Percentiles rank a stretch among this genome's conserved stretches.
These are phyloP conservation scores for Tilletia horrida DNA, from an alignment of 1,284 basidiomycete species.

Conservation along the genomic window DNA sequence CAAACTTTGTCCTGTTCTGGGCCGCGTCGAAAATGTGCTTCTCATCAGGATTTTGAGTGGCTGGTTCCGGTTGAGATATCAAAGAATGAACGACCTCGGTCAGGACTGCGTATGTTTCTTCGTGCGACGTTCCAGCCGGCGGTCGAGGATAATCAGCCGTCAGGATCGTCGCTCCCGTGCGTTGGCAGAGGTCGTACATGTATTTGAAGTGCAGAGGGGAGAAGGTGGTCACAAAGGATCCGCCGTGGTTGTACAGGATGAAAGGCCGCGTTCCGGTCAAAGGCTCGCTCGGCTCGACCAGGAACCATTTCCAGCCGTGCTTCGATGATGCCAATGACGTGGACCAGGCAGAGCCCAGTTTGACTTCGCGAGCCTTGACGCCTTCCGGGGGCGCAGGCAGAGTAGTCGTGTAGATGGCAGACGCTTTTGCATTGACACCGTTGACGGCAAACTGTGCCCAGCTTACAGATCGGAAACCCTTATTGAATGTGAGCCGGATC, in stretches of 20 bases:
- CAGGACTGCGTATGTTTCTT: slow-evolving; percentile 10
- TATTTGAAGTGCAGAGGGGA: neutral
- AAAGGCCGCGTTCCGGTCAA: neutral
- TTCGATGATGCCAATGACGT: neutral
- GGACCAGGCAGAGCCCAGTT: neutral
- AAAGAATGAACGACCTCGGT: neutral
- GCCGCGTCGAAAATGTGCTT: neutral
- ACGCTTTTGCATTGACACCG: neutral
- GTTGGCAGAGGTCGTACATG: slow-evolving; percentile 6
- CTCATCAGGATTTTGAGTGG: neutral
- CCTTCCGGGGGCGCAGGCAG: neutral
- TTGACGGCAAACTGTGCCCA: neutral
- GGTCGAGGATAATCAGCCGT: neutral
- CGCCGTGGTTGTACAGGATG: slow-evolving; percentile 8
- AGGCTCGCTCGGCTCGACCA: neutral
- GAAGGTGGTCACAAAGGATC: slow-evolving; percentile 1
- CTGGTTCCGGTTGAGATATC: neutral
- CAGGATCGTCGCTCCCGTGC: slow-evolving; percentile 2
- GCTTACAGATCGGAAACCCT: neutral
- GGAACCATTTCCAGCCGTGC: slow-evolving; percentile 10
- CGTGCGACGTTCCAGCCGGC: neutral
- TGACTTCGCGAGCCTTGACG: neutral
- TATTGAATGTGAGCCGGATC: neutral
- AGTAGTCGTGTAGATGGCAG: neutral
- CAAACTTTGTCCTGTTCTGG: neutral